Conservation (phyloP, 257 asterid genomes). For the Linderniella brevidens region DNA sequence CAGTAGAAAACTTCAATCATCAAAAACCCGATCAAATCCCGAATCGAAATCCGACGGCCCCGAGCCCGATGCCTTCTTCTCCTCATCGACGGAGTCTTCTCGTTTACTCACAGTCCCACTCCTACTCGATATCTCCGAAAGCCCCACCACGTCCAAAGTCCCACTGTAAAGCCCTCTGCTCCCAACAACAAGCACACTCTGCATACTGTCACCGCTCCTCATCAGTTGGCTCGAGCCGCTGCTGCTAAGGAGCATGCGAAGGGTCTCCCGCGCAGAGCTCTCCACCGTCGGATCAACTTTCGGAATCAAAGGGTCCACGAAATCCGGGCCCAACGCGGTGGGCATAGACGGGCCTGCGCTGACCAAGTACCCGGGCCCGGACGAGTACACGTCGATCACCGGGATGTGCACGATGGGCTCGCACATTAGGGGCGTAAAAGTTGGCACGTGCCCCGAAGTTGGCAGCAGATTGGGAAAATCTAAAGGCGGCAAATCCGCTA, state of each 20-base stretch:
- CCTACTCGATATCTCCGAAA: too few species aligned
- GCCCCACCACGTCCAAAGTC: slow-evolving; percentile 21
- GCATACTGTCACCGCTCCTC: slow-evolving; percentile 20
- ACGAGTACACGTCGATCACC: slow-evolving; percentile 69
- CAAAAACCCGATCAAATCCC: too few species aligned
- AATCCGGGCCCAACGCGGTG: slow-evolving; percentile 36
- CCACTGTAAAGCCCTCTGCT: slow-evolving; percentile 69
- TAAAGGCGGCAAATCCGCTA: slow-evolving; percentile 30
- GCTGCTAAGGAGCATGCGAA: slow-evolving; percentile 61
- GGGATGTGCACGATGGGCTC: slow-evolving; percentile 92
- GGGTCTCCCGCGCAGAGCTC: slow-evolving; percentile 81
- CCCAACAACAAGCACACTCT: slow-evolving; percentile 28
- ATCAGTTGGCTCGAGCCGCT: slow-evolving; percentile 44
- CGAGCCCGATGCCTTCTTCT: too few species aligned
- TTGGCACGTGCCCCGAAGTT: slow-evolving; percentile 59
- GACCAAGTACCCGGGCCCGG: slow-evolving; percentile 85
- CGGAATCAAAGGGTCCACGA: slow-evolving; percentile 15
- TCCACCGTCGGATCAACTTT: slow-evolving; percentile 49
- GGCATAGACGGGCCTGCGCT: slow-evolving; percentile 64
- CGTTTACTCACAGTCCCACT: too few species aligned
- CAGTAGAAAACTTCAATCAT: too few species aligned
- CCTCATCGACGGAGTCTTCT: too few species aligned
- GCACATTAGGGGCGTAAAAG: slow-evolving; percentile 66
- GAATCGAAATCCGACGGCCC: too few species aligned
- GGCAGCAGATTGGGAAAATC: slow-evolving; percentile 60